phyloP scores from a whole-genome alignment of 495 filamentous ascomycete genomes.

The Hyaloscypha finlandica region DNA sequence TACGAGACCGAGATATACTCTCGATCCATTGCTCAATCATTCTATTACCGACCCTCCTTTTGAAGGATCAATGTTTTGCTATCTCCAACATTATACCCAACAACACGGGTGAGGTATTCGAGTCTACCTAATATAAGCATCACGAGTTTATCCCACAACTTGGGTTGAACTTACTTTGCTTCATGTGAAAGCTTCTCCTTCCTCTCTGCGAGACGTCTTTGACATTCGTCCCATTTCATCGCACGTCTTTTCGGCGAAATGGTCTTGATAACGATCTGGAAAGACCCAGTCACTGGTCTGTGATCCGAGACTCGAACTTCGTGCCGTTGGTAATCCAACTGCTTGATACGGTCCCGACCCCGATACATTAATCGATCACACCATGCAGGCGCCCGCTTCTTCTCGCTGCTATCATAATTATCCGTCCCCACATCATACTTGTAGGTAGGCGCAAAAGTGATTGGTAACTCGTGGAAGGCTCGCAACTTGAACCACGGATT shows the following conservation, averaged over 20 bases:
- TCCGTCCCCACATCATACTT: constrained; percentile 98
- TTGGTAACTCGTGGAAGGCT: constrained; percentile 81
- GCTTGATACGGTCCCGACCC: constrained; percentile 78
- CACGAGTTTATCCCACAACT: neutral
- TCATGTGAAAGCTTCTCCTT: constrained; percentile 47
- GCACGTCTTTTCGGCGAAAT: constrained; percentile 67
- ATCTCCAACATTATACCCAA: constrained; percentile 23
- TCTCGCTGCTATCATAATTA: constrained; percentile 91
- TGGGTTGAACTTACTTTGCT: constrained; percentile 25
- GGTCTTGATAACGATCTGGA: constrained; percentile 79
- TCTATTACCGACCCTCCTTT: neutral
- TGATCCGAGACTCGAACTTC: constrained; percentile 91
- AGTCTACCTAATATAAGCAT: constrained; percentile 23
- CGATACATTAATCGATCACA: constrained; percentile 92
- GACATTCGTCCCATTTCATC: constrained; percentile 66
- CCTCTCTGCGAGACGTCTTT: constrained; percentile 69
- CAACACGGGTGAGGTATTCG: constrained; percentile 29
- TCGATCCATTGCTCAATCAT: neutral
- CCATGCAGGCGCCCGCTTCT: constrained; percentile 95
- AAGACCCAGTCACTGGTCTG: constrained; percentile 83
- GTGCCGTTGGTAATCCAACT: constrained; percentile 84
- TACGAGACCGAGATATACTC: neutral
- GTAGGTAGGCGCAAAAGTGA: constrained; percentile 93
- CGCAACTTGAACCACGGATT: constrained; percentile 88
- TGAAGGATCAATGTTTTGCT: constrained; percentile 24